A percentile compares a stretch with the other conserved stretches of the same genome.
Evolutionary conservation across 208 protist genomes (phyloP).

Genomic region (Leptomonas seymouri): DNA sequence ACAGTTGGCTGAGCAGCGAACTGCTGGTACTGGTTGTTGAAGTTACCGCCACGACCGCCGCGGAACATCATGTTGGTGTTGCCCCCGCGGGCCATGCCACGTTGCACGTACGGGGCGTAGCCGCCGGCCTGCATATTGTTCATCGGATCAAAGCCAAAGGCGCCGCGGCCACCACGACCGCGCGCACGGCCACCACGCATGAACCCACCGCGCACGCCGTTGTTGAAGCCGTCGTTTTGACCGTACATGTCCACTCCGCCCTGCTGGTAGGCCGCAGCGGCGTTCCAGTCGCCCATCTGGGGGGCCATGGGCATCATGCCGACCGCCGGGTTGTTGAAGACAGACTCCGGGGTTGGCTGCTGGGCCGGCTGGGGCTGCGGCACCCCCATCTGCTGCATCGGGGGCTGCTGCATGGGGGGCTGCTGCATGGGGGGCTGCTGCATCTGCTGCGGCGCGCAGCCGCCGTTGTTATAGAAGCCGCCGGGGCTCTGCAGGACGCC

Average conservation of each 20-base stretch:
- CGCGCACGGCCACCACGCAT: slow-evolving; percentile 35
- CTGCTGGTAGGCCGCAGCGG: slow-evolving; percentile 25
- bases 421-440: slow-evolving; percentile 2
- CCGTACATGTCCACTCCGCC: slow-evolving; percentile 24
- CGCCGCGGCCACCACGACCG: slow-evolving; percentile 35
- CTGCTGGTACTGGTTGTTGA: slow-evolving; percentile 34
- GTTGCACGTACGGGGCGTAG: slow-evolving; percentile 20
- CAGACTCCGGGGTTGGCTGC: slow-evolving; percentile 12
- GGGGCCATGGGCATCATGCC: slow-evolving; percentile 31
- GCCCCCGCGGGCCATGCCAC: slow-evolving; percentile 32
- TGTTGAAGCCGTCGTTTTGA: slow-evolving; percentile 26
- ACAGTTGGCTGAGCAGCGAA: slow-evolving; percentile 50
- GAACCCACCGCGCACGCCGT: slow-evolving; percentile 20
- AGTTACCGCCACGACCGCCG: slow-evolving; percentile 32
- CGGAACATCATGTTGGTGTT: slow-evolving; percentile 40
- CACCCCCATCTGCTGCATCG: background rate
- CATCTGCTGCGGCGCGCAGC: slow-evolving; percentile 23
- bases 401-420: slow-evolving; percentile 11
- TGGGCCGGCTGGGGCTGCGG: slow-evolving; percentile 17
- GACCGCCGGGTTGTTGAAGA: slow-evolving; percentile 31
- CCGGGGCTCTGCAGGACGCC: slow-evolving; percentile 25
- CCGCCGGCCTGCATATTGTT: slow-evolving; percentile 2
- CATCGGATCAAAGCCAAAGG: slow-evolving; percentile 52
- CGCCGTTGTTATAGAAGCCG: slow-evolving; percentile 16
- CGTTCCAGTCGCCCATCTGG: slow-evolving; percentile 31